Percentiles rank a stretch among this genome's conserved stretches.
Evolutionary conservation across 2,329 filamentous ascomycete species (phyloP).

Genomic region (Diplodia intermedia): DNA sequence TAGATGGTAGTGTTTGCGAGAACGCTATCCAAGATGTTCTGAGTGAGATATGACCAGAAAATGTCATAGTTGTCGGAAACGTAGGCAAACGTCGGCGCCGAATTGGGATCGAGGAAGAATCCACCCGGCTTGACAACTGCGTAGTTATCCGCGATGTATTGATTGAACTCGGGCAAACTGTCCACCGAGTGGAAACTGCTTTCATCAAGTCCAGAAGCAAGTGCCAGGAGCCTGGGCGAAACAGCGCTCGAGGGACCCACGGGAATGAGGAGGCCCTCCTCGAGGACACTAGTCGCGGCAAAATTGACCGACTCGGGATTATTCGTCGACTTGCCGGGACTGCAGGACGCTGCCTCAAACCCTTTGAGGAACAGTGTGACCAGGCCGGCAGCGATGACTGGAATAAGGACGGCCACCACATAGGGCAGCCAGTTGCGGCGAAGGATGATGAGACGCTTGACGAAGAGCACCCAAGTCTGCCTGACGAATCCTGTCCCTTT

Average conservation of each 20-base stretch:
- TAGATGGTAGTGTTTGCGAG: slow-evolving; percentile 72
- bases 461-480: slow-evolving; percentile 77
- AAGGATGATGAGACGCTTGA: slow-evolving; percentile 78
- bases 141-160: slow-evolving; percentile 68
- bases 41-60: slow-evolving; percentile 72
- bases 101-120: slow-evolving; percentile 73
- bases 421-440: slow-evolving; percentile 81
- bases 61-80: slow-evolving; percentile 66
- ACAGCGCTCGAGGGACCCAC: slow-evolving; percentile 49
- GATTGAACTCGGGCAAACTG: slow-evolving; percentile 71
- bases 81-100: slow-evolving; percentile 72
- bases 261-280: slow-evolving; percentile 44
- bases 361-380: slow-evolving; percentile 76
- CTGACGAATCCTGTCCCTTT: slow-evolving; percentile 70
- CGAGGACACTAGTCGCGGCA: slow-evolving; percentile 34
- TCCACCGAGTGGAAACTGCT: slow-evolving; percentile 62
- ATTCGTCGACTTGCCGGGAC: slow-evolving; percentile 47
- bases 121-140: slow-evolving; percentile 77
- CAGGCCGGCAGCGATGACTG: slow-evolving; percentile 78
- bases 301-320: slow-evolving; percentile 42
- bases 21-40: slow-evolving; percentile 89
- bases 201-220: slow-evolving; percentile 39
- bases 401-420: slow-evolving; percentile 74
- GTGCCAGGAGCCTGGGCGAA: slow-evolving; percentile 42
- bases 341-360: slow-evolving; percentile 59